Conservation (phyloP, 768 basidiomycete genomes). For the Amanita muscaria region DNA sequence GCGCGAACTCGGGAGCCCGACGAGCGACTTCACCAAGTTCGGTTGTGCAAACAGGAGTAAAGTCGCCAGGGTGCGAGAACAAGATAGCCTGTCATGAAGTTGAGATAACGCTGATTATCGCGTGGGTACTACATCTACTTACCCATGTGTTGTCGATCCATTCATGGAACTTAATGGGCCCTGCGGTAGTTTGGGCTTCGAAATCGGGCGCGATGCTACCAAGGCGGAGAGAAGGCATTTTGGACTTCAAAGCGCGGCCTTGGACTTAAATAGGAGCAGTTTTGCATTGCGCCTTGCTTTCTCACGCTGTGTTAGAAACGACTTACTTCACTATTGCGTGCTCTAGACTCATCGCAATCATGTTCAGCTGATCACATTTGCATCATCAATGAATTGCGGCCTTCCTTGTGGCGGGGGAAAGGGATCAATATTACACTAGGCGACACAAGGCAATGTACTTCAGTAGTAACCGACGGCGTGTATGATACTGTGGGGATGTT, state of each 20-base stretch:
- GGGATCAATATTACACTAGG: no score
- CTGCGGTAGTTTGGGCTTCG: constrained; percentile 80
- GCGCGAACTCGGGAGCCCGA: constrained; percentile 73
- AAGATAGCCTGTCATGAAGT: constrained; percentile 55
- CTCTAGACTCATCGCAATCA: constrained; percentile 12
- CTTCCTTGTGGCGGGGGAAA: no score
- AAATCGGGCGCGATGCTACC: constrained; percentile 90
- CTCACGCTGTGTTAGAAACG: constrained; percentile 39
- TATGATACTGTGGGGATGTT: constrained; percentile 84
- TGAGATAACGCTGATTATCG: constrained; percentile 2
- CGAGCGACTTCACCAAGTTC: constrained; percentile 95
- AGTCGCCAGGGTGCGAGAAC: constrained; percentile 93
- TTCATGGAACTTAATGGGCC: constrained; percentile 86
- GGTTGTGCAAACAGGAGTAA: constrained; percentile 93
- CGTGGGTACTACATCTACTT: constrained; percentile 18
- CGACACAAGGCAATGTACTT: no score
- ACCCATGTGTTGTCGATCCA: constrained; percentile 90
- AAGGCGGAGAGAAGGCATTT: constrained; percentile 59
- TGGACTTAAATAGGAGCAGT: background rate
- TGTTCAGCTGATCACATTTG: background rate
- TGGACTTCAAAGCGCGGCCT: constrained; percentile 4
- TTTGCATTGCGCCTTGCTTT: constrained; percentile 50
- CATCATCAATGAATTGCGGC: background rate
- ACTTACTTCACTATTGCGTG: constrained; percentile 37
- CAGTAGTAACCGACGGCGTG: constrained; percentile 91